Evolutionary conservation across 306 rosid species (phyloP), one percentile per base, ranked within the genome.

Genomic region (Vicia faba): DNA sequence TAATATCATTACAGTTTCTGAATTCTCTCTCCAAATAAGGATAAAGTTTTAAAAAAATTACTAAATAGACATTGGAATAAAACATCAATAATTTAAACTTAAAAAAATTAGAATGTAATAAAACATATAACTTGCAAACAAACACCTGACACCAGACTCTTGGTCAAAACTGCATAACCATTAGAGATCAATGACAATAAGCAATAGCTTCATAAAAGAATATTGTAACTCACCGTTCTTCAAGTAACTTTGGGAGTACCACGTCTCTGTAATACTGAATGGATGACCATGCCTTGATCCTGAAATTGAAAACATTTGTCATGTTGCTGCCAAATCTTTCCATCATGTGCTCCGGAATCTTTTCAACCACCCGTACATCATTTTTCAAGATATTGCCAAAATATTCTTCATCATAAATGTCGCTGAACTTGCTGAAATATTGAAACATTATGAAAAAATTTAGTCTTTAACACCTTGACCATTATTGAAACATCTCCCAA

Each of bases 281-380:
- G 70, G 98, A 69, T 14, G 98, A 86, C 91, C 92, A 86, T 51
- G 98, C 98, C 81, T 93, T 93, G 75, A 93, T 85, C 74, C 89
- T 89, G 87, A 93, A 93, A 87, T 93, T 93, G 96, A 81, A 81
- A 68, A 93, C 96, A 28, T 93, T 89, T 73, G 85, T 80, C 89
- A 93, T 55, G 79, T 93, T 86, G 91, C 73, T 82, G 73, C 91
- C 98, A 80, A 93, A 93, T 60, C 98, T 87, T 81, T 93, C 98
- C 97, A 93, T 86, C 71, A 93, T 78, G 75, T 80, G 86, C 68
- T 72, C 87, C 1, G 98, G 98, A 77, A 93, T 80, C 88, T 75
- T 83, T 54, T 86, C 80, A 69, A 93, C 96, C 64, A 93, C 83
- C 19, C 73, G 88, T 19, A 93, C 97, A 73, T 89, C 98, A 75